Conservation (phyloP, 2,329 filamentous ascomycete genomes). For the Pestalotiopsis fici region DNA sequence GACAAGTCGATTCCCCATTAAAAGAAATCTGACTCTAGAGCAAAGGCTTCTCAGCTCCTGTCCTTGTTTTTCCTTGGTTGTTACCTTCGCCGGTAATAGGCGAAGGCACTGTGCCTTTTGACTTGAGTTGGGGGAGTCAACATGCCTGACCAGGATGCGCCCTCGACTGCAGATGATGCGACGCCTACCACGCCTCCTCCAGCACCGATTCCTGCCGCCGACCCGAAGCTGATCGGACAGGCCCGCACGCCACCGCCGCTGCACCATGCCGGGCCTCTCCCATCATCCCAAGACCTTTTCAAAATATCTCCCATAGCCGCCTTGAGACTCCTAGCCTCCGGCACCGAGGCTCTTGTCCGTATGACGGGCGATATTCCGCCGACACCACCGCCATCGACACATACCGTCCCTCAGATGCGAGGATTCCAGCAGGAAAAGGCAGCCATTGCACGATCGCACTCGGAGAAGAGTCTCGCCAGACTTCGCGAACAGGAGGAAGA, state of each 20-base stretch:
- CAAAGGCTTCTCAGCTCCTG: not conserved
- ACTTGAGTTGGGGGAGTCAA: not conserved
- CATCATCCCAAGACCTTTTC: conserved; percentile 65
- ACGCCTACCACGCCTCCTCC: conserved; percentile 35
- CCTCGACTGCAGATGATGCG: conserved; percentile 17
- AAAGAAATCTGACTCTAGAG: not conserved
- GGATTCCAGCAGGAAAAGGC: conserved; percentile 65
- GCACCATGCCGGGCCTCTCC: conserved; percentile 42
- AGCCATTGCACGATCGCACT: conserved; percentile 59
- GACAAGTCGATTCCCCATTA: not conserved
- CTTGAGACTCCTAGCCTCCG: conserved; percentile 75
- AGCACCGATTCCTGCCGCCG: conserved; percentile 36
- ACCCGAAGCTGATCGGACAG: conserved; percentile 33
- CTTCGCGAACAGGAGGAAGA: conserved; percentile 42
- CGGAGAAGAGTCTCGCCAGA: conserved; percentile 51
- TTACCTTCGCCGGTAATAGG: conserved; percentile 2
- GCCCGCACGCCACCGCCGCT: conserved; percentile 39
- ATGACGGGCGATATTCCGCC: conserved; percentile 78
- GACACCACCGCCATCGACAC: conserved; percentile 69
- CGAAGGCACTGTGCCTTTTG: not conserved
- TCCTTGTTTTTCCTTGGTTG: not conserved
- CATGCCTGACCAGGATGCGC: not conserved
- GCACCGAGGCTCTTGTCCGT: conserved; percentile 70
- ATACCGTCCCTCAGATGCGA: conserved; percentile 65
- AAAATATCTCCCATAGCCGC: conserved; percentile 72